phyloP scores from a whole-genome alignment of 2,329 filamentous ascomycete genomes.

The Hansfordia pulvinata region DNA sequence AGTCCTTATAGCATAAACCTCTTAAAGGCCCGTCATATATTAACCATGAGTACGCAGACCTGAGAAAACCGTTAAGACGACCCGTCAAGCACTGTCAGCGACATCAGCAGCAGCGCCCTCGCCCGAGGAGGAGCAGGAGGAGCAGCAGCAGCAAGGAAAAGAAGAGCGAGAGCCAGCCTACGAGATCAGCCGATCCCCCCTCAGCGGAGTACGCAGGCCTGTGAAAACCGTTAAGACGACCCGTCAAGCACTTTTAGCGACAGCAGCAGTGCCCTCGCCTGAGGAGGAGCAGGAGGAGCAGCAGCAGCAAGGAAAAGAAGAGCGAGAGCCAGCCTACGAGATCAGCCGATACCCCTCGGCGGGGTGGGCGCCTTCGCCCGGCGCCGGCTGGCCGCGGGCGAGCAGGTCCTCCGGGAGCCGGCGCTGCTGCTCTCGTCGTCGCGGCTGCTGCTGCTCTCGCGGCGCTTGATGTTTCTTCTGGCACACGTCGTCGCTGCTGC shows the following conservation, averaged over 20 bases:
- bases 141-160: too few relatives aligned
- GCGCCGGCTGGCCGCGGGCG: background rate
- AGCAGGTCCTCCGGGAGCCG: background rate
- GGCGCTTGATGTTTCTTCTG: too few relatives aligned
- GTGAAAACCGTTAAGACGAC: background rate
- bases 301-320: background rate
- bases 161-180: too few relatives aligned
- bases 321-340: background rate
- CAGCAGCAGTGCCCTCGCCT: background rate
- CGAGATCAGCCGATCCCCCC: too few relatives aligned
- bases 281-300: too few relatives aligned
- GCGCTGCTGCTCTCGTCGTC: background rate
- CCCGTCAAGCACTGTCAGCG: background rate
- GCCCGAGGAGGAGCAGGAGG: too few relatives aligned
- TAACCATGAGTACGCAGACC: background rate
- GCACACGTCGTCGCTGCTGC: conserved; percentile 12
- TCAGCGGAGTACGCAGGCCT: background rate
- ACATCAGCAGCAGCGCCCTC: background rate
- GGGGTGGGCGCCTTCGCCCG: background rate
- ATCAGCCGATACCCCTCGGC: background rate
- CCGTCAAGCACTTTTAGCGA: background rate
- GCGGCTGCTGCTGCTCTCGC: too few relatives aligned
- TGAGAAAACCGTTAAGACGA: background rate
- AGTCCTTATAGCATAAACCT: too few relatives aligned
- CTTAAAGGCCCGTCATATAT: too few relatives aligned